These are phyloP conservation scores for Phytophthora ramorum DNA, from an alignment of 352 stramenopile species.

Conservation along the genomic window DNA sequence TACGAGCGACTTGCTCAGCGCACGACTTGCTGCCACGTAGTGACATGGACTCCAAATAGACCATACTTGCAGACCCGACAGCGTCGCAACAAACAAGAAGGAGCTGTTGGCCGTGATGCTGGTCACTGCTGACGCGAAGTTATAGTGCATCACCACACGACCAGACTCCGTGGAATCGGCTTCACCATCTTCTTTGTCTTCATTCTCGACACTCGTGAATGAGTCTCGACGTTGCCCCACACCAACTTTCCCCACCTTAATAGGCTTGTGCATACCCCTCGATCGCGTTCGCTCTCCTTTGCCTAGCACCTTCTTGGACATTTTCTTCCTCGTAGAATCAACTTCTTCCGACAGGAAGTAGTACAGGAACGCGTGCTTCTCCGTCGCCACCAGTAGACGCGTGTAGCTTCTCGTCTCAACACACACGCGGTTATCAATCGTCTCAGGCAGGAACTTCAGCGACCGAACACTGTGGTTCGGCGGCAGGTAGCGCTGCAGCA, in stretches of 20 bases:
- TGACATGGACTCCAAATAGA: slow-evolving; percentile 90
- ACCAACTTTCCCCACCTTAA: slow-evolving; percentile 45
- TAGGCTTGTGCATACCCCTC: slow-evolving; percentile 47
- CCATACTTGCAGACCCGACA: slow-evolving; percentile 79
- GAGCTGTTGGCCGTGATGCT: slow-evolving; percentile 85
- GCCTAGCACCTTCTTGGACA: slow-evolving; percentile 80
- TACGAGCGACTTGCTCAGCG: slow-evolving; percentile 58
- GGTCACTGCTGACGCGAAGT: slow-evolving; percentile 66
- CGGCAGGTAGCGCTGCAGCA: slow-evolving; percentile 77
- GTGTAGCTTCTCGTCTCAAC: slow-evolving; percentile 82
- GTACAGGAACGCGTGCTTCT: slow-evolving; percentile 77
- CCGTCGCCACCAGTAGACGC: slow-evolving; percentile 69
- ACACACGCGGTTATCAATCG: slow-evolving; percentile 81
- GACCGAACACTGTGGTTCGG: slow-evolving; percentile 75
- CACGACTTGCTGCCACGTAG: slow-evolving; percentile 73
- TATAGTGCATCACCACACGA: slow-evolving; percentile 88
- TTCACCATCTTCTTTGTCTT: slow-evolving; percentile 22
- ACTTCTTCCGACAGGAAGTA: slow-evolving; percentile 81
- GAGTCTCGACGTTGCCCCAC: slow-evolving; percentile 38
- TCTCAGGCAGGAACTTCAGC: slow-evolving; percentile 82
- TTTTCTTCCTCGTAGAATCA: slow-evolving; percentile 77
- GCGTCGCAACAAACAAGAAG: slow-evolving; percentile 82
- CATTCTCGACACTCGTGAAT: slow-evolving; percentile 44
- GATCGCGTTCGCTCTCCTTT: slow-evolving; percentile 55
- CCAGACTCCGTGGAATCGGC: slow-evolving; percentile 50